A percentile compares a stretch with the other conserved stretches of the same genome.
Evolutionary conservation across 495 filamentous ascomycete species (phyloP).

Genomic region (Collariella sp.): DNA sequence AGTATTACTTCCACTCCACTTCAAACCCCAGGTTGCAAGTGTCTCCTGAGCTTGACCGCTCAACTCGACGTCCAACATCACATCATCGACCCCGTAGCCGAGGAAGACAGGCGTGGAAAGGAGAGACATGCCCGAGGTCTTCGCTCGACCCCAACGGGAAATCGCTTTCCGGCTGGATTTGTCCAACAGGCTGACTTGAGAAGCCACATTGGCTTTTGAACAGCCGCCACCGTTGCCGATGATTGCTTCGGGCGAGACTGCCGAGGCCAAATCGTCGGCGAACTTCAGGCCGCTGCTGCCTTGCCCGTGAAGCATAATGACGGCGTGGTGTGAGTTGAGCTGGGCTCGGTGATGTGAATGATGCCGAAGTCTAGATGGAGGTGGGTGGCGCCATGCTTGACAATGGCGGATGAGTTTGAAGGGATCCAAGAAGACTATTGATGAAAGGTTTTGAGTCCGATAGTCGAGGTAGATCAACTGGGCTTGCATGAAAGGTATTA

Average conservation of each 20-base stretch:
- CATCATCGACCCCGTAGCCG: conserved; percentile 16
- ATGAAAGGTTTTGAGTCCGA: too few relatives aligned
- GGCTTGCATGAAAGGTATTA: too few relatives aligned
- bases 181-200: neutral
- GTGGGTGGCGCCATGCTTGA: too few relatives aligned
- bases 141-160: neutral
- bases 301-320: conserved; percentile 49
- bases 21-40: conserved; percentile 7
- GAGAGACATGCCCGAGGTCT: neutral
- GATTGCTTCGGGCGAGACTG: too few relatives aligned
- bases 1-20: conserved; percentile 17
- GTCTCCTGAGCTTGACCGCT: conserved; percentile 6
- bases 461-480: too few relatives aligned
- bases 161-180: conserved; percentile 7
- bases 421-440: too few relatives aligned
- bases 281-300: conserved; percentile 46
- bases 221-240: neutral
- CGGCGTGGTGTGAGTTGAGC: conserved; percentile 41
- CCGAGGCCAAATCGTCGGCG: conserved; percentile 41
- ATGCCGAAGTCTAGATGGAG: conserved; percentile 7
- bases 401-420: too few relatives aligned
- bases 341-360: conserved; percentile 20
- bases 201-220: neutral
- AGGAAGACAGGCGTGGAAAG: conserved; percentile 9
- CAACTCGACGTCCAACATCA: conserved; percentile 13